Percentiles rank a stretch among this genome's conserved stretches.
phyloP scores from a whole-genome alignment of 2,329 filamentous ascomycete genomes.

The Monosporascus cannonballus region DNA sequence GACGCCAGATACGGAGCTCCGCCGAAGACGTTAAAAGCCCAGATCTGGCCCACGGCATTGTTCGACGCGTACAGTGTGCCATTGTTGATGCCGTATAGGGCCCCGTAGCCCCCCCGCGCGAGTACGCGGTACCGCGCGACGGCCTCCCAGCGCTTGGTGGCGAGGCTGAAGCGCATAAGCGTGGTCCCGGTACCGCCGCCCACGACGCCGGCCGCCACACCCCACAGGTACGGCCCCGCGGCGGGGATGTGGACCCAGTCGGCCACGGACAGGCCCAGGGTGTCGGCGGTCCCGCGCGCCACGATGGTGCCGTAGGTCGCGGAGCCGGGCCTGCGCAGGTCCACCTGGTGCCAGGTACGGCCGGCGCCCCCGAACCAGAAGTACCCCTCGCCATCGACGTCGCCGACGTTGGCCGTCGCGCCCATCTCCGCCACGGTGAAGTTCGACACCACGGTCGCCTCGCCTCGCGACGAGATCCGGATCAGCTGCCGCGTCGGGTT shows the following conservation, averaged over 20 bases:
- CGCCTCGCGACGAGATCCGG: neutral
- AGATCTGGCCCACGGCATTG: neutral
- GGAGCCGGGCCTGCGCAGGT: constrained; percentile 1
- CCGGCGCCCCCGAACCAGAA: neutral
- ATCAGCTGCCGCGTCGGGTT: neutral
- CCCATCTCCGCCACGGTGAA: neutral
- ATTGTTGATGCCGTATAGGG: constrained; percentile 1
- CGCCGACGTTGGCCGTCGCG: neutral
- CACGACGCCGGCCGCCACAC: neutral
- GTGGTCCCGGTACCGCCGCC: neutral
- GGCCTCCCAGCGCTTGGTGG: neutral
- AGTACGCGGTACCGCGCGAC: neutral
- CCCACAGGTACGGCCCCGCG: neutral
- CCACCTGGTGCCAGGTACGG: neutral
- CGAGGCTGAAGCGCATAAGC: neutral
- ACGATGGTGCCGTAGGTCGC: constrained; percentile 1
- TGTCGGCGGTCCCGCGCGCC: neutral
- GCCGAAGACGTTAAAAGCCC: neutral
- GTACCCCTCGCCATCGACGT: neutral
- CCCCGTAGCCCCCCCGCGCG: neutral
- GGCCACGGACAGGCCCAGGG: neutral
- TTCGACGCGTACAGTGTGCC: constrained; percentile 1
- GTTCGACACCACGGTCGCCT: neutral
- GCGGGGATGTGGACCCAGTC: constrained; percentile 2
- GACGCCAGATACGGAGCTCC: neutral